phyloP scores from a whole-genome alignment of 352 stramenopile species.

The Pythium oligandrum region DNA sequence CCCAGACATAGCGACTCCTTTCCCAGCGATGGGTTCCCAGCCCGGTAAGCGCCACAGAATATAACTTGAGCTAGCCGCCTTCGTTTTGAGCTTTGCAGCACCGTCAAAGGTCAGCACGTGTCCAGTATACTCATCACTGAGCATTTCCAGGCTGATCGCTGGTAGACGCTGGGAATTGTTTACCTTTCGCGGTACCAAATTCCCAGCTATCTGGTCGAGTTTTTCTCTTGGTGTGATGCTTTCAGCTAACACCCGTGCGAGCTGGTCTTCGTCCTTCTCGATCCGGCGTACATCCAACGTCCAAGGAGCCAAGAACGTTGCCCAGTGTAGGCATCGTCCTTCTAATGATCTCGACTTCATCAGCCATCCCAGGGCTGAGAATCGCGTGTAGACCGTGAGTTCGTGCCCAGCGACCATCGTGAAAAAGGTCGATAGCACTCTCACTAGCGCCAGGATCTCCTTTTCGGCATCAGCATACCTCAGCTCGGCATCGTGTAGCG shows the following conservation, averaged over 20 bases:
- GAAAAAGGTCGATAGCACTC: neutral
- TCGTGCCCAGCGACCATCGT: neutral
- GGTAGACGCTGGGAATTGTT: neutral
- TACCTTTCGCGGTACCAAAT: neutral
- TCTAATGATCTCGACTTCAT: neutral
- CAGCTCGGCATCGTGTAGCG: neutral
- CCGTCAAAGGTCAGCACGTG: too few relatives aligned
- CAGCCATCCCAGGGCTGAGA: neutral
- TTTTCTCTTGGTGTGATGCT: neutral
- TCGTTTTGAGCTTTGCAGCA: neutral
- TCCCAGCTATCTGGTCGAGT: neutral
- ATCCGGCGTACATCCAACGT: neutral
- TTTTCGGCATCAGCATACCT: neutral
- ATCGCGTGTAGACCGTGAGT: neutral
- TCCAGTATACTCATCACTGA: too few relatives aligned
- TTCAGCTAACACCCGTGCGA: neutral
- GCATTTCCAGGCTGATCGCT: neutral
- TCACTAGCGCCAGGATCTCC: slow-evolving; percentile 1
- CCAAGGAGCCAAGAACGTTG: neutral
- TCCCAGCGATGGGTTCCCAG: neutral
- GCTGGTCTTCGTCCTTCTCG: neutral
- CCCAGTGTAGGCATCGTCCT: neutral
- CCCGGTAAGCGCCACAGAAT: neutral
- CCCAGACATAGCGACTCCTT: neutral
- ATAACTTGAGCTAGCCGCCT: neutral